phyloP scores from a whole-genome alignment of 257 asterid genomes.

The Nicotiana otophora region DNA sequence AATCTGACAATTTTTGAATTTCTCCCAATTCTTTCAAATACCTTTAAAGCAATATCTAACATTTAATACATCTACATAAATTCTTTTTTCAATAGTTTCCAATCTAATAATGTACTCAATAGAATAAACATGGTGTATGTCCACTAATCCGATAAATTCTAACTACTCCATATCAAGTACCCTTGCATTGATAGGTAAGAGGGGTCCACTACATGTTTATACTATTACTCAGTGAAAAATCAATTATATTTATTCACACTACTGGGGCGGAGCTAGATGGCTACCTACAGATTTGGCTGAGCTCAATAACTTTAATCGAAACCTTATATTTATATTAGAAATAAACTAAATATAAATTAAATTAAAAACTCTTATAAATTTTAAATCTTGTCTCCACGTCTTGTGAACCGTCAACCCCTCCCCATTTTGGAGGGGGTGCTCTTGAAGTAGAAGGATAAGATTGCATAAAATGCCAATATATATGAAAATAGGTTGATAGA shows the following conservation, averaged over 20 bases:
- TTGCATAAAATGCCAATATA: neutral
- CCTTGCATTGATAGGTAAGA: neutral
- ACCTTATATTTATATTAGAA: too few relatives aligned
- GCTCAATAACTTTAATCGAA: too few relatives aligned
- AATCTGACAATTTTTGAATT: too few relatives aligned
- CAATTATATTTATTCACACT: too few relatives aligned
- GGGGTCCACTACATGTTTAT: neutral
- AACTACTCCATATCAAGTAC: too few relatives aligned
- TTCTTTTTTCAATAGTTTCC: neutral
- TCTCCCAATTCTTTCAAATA: neutral
- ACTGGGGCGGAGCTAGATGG: too few relatives aligned
- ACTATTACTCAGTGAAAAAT: neutral
- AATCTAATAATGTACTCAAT: neutral
- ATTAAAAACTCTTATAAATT: too few relatives aligned
- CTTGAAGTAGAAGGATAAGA: slow-evolving; percentile 7
- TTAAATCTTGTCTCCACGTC: too few relatives aligned
- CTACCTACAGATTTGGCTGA: rapidly evolving
- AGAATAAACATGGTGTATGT: neutral
- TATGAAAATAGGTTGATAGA: neutral
- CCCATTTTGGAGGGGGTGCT: too few relatives aligned
- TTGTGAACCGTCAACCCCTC: too few relatives aligned
- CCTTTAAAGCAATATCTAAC: neutral
- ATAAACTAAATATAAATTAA: too few relatives aligned
- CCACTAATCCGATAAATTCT: neutral
- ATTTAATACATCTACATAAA: neutral